Percentiles rank a stretch among this genome's conserved stretches.
These are phyloP conservation scores for Mycena pura DNA, from an alignment of 768 basidiomycete genomes.

Conservation along the genomic window DNA sequence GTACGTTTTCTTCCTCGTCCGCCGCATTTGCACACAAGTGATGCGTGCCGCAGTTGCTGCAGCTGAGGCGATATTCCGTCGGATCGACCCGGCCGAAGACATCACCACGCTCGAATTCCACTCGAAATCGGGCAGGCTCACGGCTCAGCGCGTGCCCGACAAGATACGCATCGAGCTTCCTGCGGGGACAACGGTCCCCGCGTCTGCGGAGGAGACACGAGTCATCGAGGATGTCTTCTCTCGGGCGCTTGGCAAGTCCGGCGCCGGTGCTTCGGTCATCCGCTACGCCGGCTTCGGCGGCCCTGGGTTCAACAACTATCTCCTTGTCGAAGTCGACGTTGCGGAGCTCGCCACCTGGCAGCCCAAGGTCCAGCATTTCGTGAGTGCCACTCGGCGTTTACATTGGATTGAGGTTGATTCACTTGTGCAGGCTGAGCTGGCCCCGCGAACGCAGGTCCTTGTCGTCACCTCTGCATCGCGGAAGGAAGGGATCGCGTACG, in stretches of 20 bases:
- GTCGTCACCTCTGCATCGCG: constrained; percentile 10
- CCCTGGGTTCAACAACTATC: constrained; percentile 11
- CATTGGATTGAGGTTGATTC: background rate
- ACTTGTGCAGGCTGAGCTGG: background rate
- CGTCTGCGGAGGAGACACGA: background rate
- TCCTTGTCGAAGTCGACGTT: constrained; percentile 13
- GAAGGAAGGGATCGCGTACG: constrained; percentile 5
- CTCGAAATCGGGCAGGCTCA: constrained; percentile 7
- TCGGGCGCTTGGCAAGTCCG: constrained; percentile 3
- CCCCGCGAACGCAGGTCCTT: constrained; percentile 1
- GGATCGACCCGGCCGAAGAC: background rate
- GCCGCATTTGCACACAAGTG: too few relatives aligned
- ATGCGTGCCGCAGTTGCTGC: too few relatives aligned
- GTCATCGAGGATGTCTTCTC: background rate
- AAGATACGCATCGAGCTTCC: constrained; percentile 17
- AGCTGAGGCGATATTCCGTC: constrained; percentile 11
- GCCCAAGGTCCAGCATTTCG: background rate
- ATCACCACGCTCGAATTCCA: constrained; percentile 11
- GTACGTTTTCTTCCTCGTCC: background rate
- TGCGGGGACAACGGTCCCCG: constrained; percentile 6
- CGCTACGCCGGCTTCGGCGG: constrained; percentile 14
- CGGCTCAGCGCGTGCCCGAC: constrained; percentile 6
- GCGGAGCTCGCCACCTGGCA: constrained; percentile 7
- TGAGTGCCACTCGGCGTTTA: background rate
- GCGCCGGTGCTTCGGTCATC: background rate